phyloP scores from a whole-genome alignment of 345 rosid species.

The Kandelia obovata region DNA sequence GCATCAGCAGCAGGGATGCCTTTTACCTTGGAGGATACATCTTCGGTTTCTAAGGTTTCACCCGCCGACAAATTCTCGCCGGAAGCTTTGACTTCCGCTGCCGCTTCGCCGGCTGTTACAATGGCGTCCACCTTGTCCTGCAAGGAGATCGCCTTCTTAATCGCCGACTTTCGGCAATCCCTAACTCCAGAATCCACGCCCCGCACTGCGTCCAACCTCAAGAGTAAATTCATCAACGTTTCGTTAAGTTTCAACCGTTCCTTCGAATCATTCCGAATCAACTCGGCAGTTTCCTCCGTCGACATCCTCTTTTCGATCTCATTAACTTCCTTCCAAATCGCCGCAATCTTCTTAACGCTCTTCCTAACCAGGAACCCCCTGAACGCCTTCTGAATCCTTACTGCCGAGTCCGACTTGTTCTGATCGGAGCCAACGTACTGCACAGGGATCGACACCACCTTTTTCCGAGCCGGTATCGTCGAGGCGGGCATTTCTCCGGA shows the following conservation, averaged over 20 bases:
- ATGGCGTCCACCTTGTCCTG: conserved; percentile 55
- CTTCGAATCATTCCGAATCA: conserved; percentile 34
- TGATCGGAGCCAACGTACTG: conserved; percentile 36
- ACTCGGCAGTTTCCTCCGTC: conserved; percentile 26
- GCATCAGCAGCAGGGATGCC: not conserved
- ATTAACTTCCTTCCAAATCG: conserved; percentile 36
- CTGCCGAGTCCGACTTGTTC: conserved; percentile 31
- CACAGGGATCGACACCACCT: conserved; percentile 50
- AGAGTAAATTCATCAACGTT: conserved; percentile 52
- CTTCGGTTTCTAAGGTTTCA: not conserved
- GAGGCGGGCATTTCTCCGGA: conserved; percentile 4
- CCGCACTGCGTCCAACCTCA: conserved; percentile 51
- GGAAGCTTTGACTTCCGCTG: not conserved
- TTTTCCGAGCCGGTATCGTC: conserved; percentile 10
- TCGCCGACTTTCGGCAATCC: conserved; percentile 50
- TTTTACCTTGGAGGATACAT: not conserved
- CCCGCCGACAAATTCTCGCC: not conserved
- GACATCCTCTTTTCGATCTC: conserved; percentile 43
- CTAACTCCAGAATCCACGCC: conserved; percentile 55
- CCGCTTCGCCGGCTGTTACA: not conserved
- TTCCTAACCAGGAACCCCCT: conserved; percentile 60
- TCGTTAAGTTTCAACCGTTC: conserved; percentile 51
- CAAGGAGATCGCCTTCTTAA: conserved; percentile 47
- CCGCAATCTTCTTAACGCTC: conserved; percentile 40
- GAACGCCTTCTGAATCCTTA: conserved; percentile 53